phyloP scores from a whole-genome alignment of 768 basidiomycete genomes.

The Strobilomyces confusus region DNA sequence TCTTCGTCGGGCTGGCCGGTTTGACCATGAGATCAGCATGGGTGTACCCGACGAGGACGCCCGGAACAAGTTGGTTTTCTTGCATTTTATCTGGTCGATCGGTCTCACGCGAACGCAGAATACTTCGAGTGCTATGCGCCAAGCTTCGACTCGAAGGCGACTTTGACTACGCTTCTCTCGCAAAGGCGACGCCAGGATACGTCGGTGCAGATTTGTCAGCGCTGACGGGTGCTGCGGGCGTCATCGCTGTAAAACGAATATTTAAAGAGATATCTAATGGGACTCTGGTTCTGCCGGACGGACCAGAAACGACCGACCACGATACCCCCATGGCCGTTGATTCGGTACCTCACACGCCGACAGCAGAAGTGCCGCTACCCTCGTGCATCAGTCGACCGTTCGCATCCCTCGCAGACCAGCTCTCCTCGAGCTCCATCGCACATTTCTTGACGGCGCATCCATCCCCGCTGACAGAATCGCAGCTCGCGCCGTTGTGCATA shows the following conservation, averaged over 20 bases:
- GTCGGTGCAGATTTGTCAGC: not conserved
- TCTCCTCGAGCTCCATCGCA: not conserved
- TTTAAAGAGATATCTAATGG: not conserved
- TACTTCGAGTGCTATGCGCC: not conserved
- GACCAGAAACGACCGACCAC: not conserved
- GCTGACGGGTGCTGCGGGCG: not conserved
- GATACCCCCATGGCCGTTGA: not conserved
- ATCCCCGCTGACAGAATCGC: not conserved
- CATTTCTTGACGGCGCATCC: not conserved
- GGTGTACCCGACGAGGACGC: not conserved
- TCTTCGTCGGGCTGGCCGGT: not conserved
- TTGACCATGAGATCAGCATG: not conserved
- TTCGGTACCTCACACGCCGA: not conserved
- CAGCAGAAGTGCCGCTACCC: not conserved
- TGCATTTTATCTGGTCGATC: not conserved
- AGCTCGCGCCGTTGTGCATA: not conserved
- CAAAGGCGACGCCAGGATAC: not conserved
- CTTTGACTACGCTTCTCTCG: not conserved
- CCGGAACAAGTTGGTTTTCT: not conserved
- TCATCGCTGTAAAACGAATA: not conserved
- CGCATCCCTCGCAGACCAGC: not conserved
- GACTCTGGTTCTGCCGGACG: not conserved
- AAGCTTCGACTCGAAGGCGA: not conserved
- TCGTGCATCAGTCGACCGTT: not conserved
- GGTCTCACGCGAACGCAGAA: not conserved